A percentile compares a stretch with the other conserved stretches of the same genome.
Conservation (phyloP, 2,329 filamentous ascomycete species). For the Proliferodiscus dingleyae region DNA sequence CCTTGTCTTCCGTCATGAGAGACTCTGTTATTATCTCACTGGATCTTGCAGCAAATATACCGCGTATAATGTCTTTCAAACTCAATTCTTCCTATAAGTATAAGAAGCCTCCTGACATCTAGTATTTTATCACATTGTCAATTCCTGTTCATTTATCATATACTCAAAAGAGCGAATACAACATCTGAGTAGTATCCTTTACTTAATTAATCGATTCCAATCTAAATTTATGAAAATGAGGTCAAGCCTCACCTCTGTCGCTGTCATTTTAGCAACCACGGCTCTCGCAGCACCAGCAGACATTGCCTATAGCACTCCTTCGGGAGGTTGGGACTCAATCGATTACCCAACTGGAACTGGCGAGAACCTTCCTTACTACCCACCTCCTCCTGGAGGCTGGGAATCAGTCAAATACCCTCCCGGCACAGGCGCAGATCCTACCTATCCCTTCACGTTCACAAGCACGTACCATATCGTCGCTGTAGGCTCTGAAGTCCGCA, state of each 20-base stretch:
- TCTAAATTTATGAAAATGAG: conserved; percentile 9
- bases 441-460: conserved; percentile 35
- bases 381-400: conserved; percentile 17
- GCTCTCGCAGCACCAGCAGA: conserved; percentile 10
- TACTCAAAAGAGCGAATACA: too few relatives aligned
- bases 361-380: conserved; percentile 6
- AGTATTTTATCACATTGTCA: background rate
- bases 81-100: background rate
- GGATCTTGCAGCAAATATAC: background rate
- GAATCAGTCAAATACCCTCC: conserved; percentile 15
- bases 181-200: background rate
- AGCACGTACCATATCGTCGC: conserved; percentile 42
- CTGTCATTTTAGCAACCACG: conserved; percentile 2
- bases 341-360: conserved; percentile 4
- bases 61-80: background rate
- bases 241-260: conserved; percentile 1
- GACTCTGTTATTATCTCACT: background rate
- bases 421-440: background rate
- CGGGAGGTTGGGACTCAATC: conserved; percentile 2
- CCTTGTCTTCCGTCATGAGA: background rate
- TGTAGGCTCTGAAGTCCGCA: conserved; percentile 42
- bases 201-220: background rate
- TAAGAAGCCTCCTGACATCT: background rate
- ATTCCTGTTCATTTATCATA: background rate
- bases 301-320: conserved; percentile 3